phyloP scores from a whole-genome alignment of 495 filamentous ascomycete species.

The Podospora pseudocomata region DNA sequence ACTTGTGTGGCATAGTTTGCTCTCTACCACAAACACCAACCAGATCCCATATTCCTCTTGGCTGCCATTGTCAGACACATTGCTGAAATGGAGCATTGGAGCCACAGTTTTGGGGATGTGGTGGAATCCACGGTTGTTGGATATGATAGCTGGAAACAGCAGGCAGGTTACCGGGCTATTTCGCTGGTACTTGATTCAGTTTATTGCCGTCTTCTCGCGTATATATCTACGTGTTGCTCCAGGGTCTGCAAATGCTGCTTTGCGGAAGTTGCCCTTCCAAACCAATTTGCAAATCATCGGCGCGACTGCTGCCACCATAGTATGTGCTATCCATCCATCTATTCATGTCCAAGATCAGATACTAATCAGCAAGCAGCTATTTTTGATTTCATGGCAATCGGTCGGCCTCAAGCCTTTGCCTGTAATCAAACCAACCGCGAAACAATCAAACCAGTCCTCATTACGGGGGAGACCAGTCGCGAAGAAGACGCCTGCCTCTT shows the following conservation, averaged over 20 bases:
- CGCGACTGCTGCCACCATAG: slow-evolving; percentile 50
- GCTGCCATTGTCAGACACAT: slow-evolving; percentile 32
- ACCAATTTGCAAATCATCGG: slow-evolving; percentile 56
- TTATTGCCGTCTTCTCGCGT: slow-evolving; percentile 57
- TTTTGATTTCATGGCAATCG: slow-evolving; percentile 45
- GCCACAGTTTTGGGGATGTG: slow-evolving; percentile 58
- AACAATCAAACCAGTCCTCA: background rate
- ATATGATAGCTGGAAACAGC: slow-evolving; percentile 59
- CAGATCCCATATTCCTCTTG: slow-evolving; percentile 14
- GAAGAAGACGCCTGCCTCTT: background rate
- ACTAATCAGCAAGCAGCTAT: slow-evolving; percentile 33
- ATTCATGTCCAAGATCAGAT: slow-evolving; percentile 12
- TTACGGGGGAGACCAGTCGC: background rate
- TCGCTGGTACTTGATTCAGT: slow-evolving; percentile 67
- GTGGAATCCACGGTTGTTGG: slow-evolving; percentile 72
- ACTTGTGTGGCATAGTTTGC: slow-evolving; percentile 47
- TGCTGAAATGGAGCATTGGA: slow-evolving; percentile 48
- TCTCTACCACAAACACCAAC: slow-evolving; percentile 9
- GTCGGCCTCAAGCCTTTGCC: slow-evolving; percentile 56
- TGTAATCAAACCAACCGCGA: slow-evolving; percentile 40
- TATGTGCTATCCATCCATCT: slow-evolving; percentile 37
- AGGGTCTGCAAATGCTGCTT: slow-evolving; percentile 23
- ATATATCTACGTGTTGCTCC: slow-evolving; percentile 50
- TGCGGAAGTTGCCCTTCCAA: background rate
- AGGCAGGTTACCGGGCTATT: slow-evolving; percentile 61